A percentile compares a stretch with the other conserved stretches of the same genome.
Evolutionary conservation across 148 eudicot species (phyloP).

Genomic region (Heliamphora exappendiculata): DNA sequence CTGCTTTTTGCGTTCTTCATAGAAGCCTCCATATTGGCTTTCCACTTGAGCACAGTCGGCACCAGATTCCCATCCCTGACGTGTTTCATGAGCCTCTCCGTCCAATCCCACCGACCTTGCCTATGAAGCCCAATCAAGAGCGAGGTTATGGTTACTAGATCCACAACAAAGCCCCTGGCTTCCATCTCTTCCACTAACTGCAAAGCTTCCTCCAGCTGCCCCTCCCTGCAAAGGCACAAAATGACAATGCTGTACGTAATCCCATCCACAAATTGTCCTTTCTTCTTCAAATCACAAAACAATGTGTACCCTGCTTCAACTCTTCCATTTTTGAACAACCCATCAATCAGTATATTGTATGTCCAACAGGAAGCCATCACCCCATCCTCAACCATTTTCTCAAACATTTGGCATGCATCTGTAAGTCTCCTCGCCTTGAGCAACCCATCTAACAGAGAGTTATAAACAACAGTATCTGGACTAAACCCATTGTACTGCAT

Average conservation of each 20-base stretch:
- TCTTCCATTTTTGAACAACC: constrained; percentile 71
- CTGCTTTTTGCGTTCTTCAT: constrained; percentile 35
- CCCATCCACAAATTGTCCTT: constrained; percentile 73
- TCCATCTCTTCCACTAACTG: constrained; percentile 80
- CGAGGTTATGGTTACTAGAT: constrained; percentile 65
- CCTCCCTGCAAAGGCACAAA: constrained; percentile 60
- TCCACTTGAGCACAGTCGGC: constrained; percentile 59
- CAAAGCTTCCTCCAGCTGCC: constrained; percentile 46
- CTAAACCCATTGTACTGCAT: constrained; percentile 71
- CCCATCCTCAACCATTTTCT: constrained; percentile 75
- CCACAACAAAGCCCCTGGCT: constrained; percentile 69
- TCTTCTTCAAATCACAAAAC: constrained; percentile 70
- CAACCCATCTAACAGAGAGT: constrained; percentile 66
- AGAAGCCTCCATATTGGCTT: constrained; percentile 64
- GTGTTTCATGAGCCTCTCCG: constrained; percentile 61
- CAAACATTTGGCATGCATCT: constrained; percentile 73
- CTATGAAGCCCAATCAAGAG: constrained; percentile 50
- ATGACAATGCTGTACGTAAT: constrained; percentile 67
- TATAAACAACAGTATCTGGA: constrained; percentile 58
- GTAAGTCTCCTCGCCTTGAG: constrained; percentile 61
- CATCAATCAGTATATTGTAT: constrained; percentile 74
- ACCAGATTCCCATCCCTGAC: constrained; percentile 56
- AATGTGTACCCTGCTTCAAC: constrained; percentile 58
- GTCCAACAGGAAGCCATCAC: constrained; percentile 68
- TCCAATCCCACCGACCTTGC: constrained; percentile 56